These are phyloP conservation scores for Aspergillus bridgeri DNA, from an alignment of 495 filamentous ascomycete genomes.

Conservation along the genomic window DNA sequence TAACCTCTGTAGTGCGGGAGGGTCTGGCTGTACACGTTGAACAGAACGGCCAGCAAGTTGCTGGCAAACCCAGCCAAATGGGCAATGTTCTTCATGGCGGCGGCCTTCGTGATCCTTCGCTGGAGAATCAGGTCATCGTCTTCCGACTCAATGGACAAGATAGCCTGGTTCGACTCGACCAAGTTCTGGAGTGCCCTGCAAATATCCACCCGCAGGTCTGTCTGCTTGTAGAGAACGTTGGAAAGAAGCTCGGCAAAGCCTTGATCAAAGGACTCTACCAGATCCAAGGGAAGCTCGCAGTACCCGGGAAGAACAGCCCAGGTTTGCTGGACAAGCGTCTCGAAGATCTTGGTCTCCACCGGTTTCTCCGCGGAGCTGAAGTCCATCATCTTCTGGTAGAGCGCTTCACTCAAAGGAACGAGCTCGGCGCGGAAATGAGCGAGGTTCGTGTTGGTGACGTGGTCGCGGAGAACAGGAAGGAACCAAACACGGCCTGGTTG, in stretches of 20 bases:
- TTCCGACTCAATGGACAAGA: slow-evolving; percentile 56
- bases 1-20: slow-evolving; percentile 86
- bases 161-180: slow-evolving; percentile 84
- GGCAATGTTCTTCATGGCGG: slow-evolving; percentile 71
- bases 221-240: slow-evolving; percentile 88
- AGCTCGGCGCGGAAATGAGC: slow-evolving; percentile 81
- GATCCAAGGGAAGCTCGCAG: slow-evolving; percentile 83
- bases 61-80: slow-evolving; percentile 75
- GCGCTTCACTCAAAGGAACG: slow-evolving; percentile 80
- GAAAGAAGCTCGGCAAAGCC: slow-evolving; percentile 86
- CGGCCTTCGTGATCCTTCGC: slow-evolving; percentile 66
- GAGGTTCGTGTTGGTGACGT: slow-evolving; percentile 78
- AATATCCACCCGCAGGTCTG: slow-evolving; percentile 77
- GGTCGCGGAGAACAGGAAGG: slow-evolving; percentile 81
- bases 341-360: slow-evolving; percentile 94
- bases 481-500: slow-evolving; percentile 91
- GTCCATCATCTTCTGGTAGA: slow-evolving; percentile 85
- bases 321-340: slow-evolving; percentile 91
- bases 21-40: slow-evolving; percentile 97
- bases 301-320: slow-evolving; percentile 96
- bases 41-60: slow-evolving; percentile 88
- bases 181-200: slow-evolving; percentile 81
- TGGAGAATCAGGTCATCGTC: slow-evolving; percentile 69
- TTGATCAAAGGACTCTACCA: slow-evolving; percentile 76
- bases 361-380: slow-evolving; percentile 76